Conservation (phyloP, 2,329 filamentous ascomycete genomes). For the Colletotrichum coccodes region DNA sequence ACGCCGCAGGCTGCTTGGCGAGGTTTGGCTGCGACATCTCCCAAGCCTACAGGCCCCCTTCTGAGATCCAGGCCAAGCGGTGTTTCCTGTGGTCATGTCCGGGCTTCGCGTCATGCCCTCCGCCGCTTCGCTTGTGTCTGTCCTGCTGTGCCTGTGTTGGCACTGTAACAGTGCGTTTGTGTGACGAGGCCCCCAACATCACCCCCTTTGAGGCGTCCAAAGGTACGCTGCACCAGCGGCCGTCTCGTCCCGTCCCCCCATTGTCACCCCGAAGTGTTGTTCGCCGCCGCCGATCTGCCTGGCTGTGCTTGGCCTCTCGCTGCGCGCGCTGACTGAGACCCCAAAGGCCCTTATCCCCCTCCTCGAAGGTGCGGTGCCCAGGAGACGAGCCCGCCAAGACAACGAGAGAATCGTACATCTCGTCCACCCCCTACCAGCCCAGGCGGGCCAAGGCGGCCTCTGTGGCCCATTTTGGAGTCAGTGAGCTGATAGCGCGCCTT, state of each 20-base stretch:
- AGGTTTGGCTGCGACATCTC: not conserved
- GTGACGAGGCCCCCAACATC: not conserved
- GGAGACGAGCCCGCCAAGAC: conserved; percentile 13
- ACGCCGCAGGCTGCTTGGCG: conserved; percentile 5
- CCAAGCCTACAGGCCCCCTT: not conserved
- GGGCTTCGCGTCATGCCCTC: too few relatives aligned
- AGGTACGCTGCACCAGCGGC: not conserved
- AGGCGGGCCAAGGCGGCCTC: conserved; percentile 25
- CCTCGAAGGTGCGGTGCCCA: not conserved
- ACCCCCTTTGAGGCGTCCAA: not conserved
- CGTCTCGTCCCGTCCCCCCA: not conserved
- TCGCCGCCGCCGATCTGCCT: not conserved
- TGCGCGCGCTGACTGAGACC: not conserved
- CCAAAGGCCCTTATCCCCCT: not conserved
- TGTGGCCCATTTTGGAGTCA: conserved; percentile 26
- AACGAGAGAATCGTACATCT: conserved; percentile 4
- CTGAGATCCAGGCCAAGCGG: not conserved
- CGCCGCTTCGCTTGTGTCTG: not conserved
- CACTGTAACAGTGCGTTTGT: not conserved
- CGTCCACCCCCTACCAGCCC: not conserved
- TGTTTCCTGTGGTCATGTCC: not conserved
- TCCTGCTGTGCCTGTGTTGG: not conserved
- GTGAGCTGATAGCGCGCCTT: conserved; percentile 31
- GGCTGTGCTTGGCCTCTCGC: not conserved
- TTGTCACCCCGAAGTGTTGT: not conserved